phyloP scores from a whole-genome alignment of 2,329 filamentous ascomycete genomes.

The Penicillium nordicum region DNA sequence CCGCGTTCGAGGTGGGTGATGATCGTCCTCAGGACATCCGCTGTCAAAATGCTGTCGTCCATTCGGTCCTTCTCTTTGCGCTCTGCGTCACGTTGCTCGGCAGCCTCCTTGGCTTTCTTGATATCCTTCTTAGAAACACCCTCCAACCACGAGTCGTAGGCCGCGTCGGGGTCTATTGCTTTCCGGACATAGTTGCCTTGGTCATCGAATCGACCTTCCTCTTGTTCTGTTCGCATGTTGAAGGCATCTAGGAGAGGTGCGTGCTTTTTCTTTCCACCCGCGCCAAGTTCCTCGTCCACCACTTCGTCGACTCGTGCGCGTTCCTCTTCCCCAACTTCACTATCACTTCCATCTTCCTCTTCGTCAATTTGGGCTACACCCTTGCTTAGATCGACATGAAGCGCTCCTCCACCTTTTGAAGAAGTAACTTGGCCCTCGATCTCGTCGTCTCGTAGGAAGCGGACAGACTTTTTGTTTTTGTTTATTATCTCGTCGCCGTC shows the following conservation, averaged over 20 bases:
- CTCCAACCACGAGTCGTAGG: constrained; percentile 89
- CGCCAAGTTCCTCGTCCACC: constrained; percentile 83
- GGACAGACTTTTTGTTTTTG: constrained; percentile 61
- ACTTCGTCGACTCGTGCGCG: constrained; percentile 70
- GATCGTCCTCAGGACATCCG: constrained; percentile 69
- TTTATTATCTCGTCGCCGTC: constrained; percentile 49
- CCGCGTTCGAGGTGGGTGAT: constrained; percentile 71
- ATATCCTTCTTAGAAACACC: constrained; percentile 93
- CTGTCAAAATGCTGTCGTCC: constrained; percentile 70
- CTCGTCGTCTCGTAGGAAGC: constrained; percentile 58
- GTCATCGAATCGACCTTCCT: constrained; percentile 90
- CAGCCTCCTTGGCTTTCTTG: constrained; percentile 78
- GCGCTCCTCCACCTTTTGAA: constrained; percentile 70
- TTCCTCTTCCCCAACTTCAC: constrained; percentile 62
- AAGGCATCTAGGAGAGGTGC: constrained; percentile 94
- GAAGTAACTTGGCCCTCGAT: constrained; percentile 76
- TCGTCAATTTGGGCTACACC: constrained; percentile 55
- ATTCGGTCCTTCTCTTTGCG: constrained; percentile 65
- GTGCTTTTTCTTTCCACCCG: constrained; percentile 85
- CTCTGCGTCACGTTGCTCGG: constrained; percentile 79
- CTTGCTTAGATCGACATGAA: constrained; percentile 56
- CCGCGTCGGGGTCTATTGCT: constrained; percentile 80
- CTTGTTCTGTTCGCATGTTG: constrained; percentile 85
- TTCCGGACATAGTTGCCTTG: constrained; percentile 88
- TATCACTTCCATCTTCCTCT: constrained; percentile 58